phyloP scores from a whole-genome alignment of 176 grass and related monocot species.

The Musa beccarii region DNA sequence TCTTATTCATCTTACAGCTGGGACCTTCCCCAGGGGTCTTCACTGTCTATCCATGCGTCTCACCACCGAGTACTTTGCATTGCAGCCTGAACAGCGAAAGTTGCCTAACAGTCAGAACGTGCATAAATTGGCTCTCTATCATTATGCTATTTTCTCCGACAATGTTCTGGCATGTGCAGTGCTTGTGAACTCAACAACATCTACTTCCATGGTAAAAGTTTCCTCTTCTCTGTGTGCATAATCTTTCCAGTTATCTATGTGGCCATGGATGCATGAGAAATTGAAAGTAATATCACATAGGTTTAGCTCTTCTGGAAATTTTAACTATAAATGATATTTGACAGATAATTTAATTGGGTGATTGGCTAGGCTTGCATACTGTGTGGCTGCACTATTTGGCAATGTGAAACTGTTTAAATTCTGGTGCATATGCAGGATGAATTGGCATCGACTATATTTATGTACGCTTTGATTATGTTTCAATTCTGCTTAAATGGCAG shows the following conservation, averaged over 20 bases:
- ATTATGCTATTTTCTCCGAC: constrained; percentile 90
- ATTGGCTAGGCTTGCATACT: neutral
- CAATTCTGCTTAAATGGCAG: neutral
- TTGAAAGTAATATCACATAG: neutral
- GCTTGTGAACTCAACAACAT: constrained; percentile 69
- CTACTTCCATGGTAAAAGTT: constrained; percentile 45
- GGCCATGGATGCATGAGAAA: neutral
- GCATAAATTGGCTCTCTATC: constrained; percentile 37
- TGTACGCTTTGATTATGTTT: neutral
- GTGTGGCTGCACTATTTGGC: neutral
- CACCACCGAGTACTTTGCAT: constrained; percentile 56
- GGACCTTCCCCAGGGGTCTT: constrained; percentile 77
- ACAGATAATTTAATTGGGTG: neutral
- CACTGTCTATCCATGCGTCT: constrained; percentile 76
- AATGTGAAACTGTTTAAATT: neutral
- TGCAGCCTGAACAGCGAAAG: constrained; percentile 35
- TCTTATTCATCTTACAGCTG: constrained; percentile 56
- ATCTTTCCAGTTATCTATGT: no score
- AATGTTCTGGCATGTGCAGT: constrained; percentile 76
- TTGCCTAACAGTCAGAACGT: constrained; percentile 28
- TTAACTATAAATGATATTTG: neutral
- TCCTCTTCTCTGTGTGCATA: neutral
- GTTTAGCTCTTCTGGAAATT: neutral
- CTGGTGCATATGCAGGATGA: no score
- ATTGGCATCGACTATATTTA: no score